phyloP scores from a whole-genome alignment of 305 asterid genomes.

The Rubia balearica region DNA sequence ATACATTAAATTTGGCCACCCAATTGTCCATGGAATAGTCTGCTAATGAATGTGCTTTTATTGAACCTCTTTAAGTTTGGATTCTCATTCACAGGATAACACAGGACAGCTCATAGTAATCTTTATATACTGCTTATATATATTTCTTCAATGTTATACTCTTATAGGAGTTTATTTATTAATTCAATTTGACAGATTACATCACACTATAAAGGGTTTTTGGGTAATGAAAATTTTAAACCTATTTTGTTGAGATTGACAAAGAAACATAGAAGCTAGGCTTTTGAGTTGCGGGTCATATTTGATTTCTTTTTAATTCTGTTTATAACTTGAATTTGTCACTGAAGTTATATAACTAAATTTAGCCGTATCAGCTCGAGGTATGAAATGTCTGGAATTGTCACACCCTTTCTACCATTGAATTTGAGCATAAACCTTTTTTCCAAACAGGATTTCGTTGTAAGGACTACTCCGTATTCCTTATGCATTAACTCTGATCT shows the following conservation, averaged over 20 bases:
- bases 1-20: neutral
- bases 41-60: neutral
- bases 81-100: neutral
- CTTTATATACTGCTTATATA: neutral
- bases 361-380: neutral
- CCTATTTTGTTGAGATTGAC: too few species aligned
- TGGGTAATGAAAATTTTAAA: too few species aligned
- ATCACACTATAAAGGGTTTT: too few species aligned
- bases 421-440: too few species aligned
- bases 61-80: neutral
- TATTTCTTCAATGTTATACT: too few species aligned
- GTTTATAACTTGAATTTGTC: neutral
- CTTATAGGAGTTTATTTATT: too few species aligned
- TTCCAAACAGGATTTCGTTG: neutral
- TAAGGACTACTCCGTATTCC: neutral
- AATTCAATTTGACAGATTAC: neutral
- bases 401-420: neutral
- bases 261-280: too few species aligned
- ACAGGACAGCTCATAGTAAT: neutral
- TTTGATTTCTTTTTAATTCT: neutral
- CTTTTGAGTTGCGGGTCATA: neutral
- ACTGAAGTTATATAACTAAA: neutral
- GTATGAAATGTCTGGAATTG: neutral
- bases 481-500: neutral
- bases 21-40: neutral